Percentiles rank a stretch among this genome's conserved stretches.
Evolutionary conservation across 176 grass and related monocot species (phyloP).

Genomic region (Rhipidocladum racemiflorum): DNA sequence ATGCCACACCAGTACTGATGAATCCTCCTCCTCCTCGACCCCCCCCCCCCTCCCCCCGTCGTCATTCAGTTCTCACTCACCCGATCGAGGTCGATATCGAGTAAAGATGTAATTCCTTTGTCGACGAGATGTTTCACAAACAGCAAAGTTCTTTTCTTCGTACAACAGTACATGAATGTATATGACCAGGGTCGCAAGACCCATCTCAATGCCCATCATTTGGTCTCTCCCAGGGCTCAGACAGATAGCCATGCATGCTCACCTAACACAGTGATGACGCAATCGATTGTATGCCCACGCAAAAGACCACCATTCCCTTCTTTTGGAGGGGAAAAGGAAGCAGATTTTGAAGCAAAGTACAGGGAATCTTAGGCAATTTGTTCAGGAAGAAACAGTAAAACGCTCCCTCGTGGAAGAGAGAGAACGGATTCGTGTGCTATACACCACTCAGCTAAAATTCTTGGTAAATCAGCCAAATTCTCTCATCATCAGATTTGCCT

Average conservation of each 20-base stretch:
- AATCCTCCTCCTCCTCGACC: slow-evolving; percentile 14
- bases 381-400: neutral
- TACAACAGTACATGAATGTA: neutral
- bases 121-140: neutral
- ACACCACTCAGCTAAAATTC: neutral
- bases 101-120: neutral
- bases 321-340: neutral
- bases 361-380: slow-evolving; percentile 6
- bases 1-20: neutral
- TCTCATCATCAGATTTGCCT: no score
- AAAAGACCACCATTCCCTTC: neutral
- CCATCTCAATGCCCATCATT: neutral
- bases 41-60: no score
- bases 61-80: neutral
- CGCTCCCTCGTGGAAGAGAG: neutral
- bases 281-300: neutral
- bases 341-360: neutral
- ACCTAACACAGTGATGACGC: slow-evolving; percentile 17
- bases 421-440: neutral
- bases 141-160: neutral
- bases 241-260: slow-evolving; percentile 1
- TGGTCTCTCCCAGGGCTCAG: neutral
- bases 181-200: neutral
- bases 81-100: slow-evolving; percentile 31
- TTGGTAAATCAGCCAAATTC: neutral